Evolutionary conservation across 495 filamentous ascomycete species (phyloP), one percentile per base, ranked within the genome.

Genomic region (Aspergillus sparsus): DNA sequence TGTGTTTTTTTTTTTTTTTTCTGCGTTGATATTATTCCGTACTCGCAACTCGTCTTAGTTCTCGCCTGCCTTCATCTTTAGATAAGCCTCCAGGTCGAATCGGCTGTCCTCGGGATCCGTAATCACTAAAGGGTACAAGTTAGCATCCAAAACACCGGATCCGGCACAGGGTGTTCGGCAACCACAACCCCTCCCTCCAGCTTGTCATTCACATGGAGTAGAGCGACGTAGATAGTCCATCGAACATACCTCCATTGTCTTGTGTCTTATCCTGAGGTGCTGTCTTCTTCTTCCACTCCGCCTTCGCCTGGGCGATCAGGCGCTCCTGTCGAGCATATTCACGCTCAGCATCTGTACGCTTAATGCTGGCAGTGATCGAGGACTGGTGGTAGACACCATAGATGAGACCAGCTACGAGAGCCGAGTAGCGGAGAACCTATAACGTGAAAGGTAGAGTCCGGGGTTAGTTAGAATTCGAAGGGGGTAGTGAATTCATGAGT

Each of bases 381-480:
- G 85, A 82, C 78, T 99, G 95, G 81, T 96, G 92, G 72, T 85
- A 89, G 74, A 96, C 78, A 73, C 94, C 94, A 80, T 98, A 98
- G 73, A 95, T 83, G 68, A 96, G 77, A 75, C 94, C 94, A 68
- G 88, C 75, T 66, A 84, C 87, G 62, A 98, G 88, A 69, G 92
- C 92, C 63, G 90, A 88, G 79, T 92, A 99, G 70, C 94, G 92
- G 75, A 98, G 83, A 74, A 99, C 92, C 95, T 98, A 74, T 57
- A 62, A 61, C 67, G 55, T 46, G 58, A 64, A 6, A 55, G 64
- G 55, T 27, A 12, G 49, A 12, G 13, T 12, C 32, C 44, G 13
- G 6, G 39, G 57, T 65, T 46, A 63, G 58, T 53, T 27, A 27
- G 21, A 27, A 63, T 50, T 54, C 49, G 51, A 53, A 58, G 55